Evolutionary conservation across 345 rosid genomes (phyloP).

Genomic region (Dimocarpus longan): DNA sequence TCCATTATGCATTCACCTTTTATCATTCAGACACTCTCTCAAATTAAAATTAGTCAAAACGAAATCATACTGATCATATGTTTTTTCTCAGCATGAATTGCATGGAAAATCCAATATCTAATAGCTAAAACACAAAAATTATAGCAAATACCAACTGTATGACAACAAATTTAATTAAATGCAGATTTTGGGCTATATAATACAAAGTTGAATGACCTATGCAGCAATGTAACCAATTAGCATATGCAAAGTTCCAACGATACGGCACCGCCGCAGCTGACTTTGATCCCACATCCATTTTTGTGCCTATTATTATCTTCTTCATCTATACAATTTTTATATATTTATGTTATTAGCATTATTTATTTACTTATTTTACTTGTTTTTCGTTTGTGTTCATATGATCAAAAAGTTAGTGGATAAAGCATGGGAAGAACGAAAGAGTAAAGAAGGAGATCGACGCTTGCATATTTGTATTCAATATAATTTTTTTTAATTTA

Average conservation of each 20-base stretch:
- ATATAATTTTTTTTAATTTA: background rate
- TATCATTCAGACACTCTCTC: too few species aligned
- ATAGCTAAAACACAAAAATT: background rate
- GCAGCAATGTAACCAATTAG: too few species aligned
- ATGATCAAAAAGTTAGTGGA: background rate
- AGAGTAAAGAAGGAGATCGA: background rate
- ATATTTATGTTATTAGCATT: too few species aligned
- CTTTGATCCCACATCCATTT: background rate
- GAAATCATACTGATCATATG: too few species aligned
- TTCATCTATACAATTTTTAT: too few species aligned
- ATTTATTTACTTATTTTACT: too few species aligned
- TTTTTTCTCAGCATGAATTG: background rate
- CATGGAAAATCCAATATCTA: background rate
- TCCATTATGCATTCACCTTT: too few species aligned
- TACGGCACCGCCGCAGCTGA: conserved; percentile 17
- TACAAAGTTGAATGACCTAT: too few species aligned
- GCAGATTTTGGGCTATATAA: background rate
- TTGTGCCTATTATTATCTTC: too few species aligned
- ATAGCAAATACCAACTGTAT: background rate
- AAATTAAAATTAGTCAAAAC: too few species aligned
- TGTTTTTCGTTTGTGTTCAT: background rate
- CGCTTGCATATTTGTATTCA: background rate
- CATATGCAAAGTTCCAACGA: background rate
- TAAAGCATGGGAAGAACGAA: background rate
- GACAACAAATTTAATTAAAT: background rate